phyloP scores from a whole-genome alignment of 345 rosid genomes.

The Angophora floribunda region DNA sequence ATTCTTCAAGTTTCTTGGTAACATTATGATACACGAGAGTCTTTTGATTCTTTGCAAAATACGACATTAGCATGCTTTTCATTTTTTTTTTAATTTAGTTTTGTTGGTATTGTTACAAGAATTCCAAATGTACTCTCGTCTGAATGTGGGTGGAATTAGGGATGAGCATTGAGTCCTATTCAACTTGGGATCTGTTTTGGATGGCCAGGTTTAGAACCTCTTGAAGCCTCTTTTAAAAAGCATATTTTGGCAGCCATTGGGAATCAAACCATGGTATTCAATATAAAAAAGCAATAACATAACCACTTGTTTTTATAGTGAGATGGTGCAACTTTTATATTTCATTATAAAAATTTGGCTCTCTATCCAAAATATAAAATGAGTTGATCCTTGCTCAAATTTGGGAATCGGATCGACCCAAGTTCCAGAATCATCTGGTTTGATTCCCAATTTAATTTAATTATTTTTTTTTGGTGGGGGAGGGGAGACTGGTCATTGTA shows the following conservation, averaged over 20 bases:
- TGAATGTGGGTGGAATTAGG: not conserved
- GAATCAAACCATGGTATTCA: not conserved
- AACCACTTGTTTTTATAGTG: not conserved
- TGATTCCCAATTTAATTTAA: too few species aligned
- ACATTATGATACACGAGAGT: not conserved
- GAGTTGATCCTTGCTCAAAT: not conserved
- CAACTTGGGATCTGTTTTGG: not conserved
- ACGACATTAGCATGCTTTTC: not conserved
- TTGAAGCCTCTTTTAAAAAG: not conserved
- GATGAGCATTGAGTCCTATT: not conserved
- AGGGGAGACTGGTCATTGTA: fast-evolving
- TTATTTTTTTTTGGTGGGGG: fast-evolving
- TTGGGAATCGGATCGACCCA: not conserved
- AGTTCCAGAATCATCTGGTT: not conserved
- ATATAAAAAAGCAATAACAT: not conserved
- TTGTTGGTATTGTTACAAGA: not conserved
- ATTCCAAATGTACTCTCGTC: not conserved
- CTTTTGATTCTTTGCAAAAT: not conserved
- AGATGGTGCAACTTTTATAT: not conserved
- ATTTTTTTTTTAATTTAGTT: not conserved
- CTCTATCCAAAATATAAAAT: not conserved
- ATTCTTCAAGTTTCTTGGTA: not conserved
- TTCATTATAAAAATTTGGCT: not conserved
- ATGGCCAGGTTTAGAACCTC: not conserved
- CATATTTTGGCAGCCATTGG: not conserved